Conservation (phyloP, 1,284 basidiomycete genomes). For the Porogramme epimiltina region DNA sequence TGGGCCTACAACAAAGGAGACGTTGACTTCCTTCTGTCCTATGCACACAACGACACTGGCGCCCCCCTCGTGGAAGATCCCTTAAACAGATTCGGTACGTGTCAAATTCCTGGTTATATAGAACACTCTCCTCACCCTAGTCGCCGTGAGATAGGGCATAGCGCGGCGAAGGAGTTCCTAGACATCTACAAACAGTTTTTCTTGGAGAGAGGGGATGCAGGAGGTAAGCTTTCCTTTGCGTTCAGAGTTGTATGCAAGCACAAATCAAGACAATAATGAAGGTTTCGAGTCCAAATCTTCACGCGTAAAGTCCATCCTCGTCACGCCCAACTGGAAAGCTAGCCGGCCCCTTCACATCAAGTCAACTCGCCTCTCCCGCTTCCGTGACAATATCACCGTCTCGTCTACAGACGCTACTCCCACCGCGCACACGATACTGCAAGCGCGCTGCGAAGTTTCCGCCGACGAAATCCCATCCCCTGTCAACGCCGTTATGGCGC, state of each 20-base stretch:
- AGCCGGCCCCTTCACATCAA: constrained; percentile 4
- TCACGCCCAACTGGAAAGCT: background rate
- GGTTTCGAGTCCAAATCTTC: too few species aligned
- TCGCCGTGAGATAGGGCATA: background rate
- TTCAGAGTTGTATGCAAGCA: background rate
- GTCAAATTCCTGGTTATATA: background rate
- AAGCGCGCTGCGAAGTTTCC: constrained; percentile 11
- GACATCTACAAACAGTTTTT: background rate
- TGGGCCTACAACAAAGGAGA: constrained; percentile 19
- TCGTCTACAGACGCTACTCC: constrained; percentile 3
- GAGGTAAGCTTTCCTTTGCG: background rate
- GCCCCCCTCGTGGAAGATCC: background rate
- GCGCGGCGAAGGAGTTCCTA: background rate
- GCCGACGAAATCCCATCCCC: constrained; percentile 22
- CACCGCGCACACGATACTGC: constrained; percentile 1
- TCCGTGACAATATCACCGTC: background rate
- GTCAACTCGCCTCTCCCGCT: constrained; percentile 5
- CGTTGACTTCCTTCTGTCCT: constrained; percentile 30
- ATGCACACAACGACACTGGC: constrained; percentile 27
- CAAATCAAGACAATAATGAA: too few species aligned
- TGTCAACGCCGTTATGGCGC: constrained; percentile 24
- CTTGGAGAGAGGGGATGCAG: background rate
- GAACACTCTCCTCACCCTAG: background rate
- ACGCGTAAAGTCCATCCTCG: too few species aligned
- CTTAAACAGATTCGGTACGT: background rate